Conservation (phyloP, 768 basidiomycete species). For the Boletus sensibilis region DNA sequence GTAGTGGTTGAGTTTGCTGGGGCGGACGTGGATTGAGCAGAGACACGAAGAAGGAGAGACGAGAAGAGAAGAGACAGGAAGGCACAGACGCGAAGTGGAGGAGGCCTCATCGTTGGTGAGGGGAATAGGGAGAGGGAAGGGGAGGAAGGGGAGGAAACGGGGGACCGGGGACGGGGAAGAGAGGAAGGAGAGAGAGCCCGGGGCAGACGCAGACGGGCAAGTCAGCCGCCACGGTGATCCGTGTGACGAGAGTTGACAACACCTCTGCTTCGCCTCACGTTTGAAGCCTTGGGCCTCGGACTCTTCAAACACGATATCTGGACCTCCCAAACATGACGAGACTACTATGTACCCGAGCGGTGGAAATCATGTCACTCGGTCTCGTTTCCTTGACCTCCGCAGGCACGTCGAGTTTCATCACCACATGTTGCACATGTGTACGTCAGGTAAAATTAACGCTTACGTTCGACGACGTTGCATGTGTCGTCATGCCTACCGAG, state of each 20-base stretch:
- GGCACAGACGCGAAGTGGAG: neutral
- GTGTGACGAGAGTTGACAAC: constrained; percentile 19
- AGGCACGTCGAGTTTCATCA: neutral
- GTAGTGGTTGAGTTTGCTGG: constrained; percentile 21
- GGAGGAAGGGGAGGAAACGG: neutral
- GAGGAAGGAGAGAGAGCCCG: neutral
- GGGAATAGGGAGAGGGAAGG: neutral
- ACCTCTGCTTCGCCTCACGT: constrained; percentile 5
- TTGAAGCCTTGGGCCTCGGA: neutral
- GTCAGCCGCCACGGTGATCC: constrained; percentile 34
- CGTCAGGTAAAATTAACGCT: neutral
- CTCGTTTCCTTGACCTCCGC: neutral
- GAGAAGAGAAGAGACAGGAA: constrained; percentile 28
- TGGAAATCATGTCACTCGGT: neutral
- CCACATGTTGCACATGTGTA: neutral
- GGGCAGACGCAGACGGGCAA: constrained; percentile 7
- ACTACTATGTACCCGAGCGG: neutral
- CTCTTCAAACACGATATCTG: constrained; percentile 1
- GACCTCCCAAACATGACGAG: neutral
- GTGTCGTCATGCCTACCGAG: constrained; percentile 8
- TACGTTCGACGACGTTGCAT: neutral
- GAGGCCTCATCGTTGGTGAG: constrained; percentile 15
- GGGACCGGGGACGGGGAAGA: neutral
- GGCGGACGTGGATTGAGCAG: constrained; percentile 37
- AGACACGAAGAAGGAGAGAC: constrained; percentile 31